Percentiles rank a stretch among this genome's conserved stretches.
Evolutionary conservation across 192 early-diverging fungal genomes (phyloP).

Genomic region (Entophlyctis helioformis): DNA sequence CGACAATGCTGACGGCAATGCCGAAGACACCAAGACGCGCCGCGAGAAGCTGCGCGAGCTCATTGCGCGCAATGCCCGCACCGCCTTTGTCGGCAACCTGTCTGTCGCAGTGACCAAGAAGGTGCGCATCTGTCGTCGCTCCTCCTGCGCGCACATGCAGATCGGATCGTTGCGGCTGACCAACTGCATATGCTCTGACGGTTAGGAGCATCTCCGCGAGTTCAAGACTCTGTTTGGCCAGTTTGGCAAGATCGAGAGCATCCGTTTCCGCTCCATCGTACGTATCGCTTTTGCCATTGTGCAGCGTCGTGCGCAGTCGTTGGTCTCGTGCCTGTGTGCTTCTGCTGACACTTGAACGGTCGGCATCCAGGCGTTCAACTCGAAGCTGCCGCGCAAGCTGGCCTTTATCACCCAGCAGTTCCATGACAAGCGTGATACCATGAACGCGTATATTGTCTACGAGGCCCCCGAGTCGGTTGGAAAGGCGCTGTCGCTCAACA

Average conservation of each 20-base stretch:
- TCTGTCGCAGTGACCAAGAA: conserved; percentile 53
- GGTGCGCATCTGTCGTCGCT: conserved; percentile 7
- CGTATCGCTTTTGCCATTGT: conserved; percentile 3
- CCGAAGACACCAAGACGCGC: conserved; percentile 23
- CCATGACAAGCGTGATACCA: conserved; percentile 67
- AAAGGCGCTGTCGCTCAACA: conserved; percentile 62
- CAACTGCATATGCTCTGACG: too few species aligned
- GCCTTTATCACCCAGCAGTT: conserved; percentile 77
- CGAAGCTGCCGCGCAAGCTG: conserved; percentile 59
- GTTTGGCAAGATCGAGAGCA: conserved; percentile 66
- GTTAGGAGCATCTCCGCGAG: conserved; percentile 5
- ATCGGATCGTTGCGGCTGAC: too few species aligned
- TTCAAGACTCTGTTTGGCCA: conserved; percentile 54
- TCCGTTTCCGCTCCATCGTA: conserved; percentile 85
- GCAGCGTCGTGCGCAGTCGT: too few species aligned
- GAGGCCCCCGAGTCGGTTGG: conserved; percentile 39
- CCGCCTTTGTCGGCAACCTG: conserved; percentile 94
- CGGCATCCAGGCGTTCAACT: conserved; percentile 34
- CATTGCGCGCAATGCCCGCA: conserved; percentile 49
- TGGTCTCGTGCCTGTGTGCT: not conserved
- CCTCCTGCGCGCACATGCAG: too few species aligned
- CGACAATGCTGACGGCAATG: not conserved
- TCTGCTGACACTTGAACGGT: too few species aligned
- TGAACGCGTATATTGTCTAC: conserved; percentile 90
- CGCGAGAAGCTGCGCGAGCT: conserved; percentile 12